Percentiles rank a stretch among this genome's conserved stretches.
phyloP scores from a whole-genome alignment of 805 yeast species.

The Naumovozyma dairenensis region DNA sequence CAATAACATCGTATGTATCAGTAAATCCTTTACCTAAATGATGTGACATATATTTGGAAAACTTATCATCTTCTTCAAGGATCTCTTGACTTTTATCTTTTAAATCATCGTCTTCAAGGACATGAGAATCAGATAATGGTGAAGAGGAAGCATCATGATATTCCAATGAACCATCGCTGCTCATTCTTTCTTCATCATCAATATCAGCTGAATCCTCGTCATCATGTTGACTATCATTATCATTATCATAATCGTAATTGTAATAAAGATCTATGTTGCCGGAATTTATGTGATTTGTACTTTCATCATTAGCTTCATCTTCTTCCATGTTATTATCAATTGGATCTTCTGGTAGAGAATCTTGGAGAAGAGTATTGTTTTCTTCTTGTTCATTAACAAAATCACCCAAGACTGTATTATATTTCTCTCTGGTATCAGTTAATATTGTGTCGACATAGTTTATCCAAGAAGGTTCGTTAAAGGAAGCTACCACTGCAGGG shows the following conservation, averaged over 20 bases:
- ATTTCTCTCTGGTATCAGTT: slow-evolving; percentile 85
- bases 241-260: slow-evolving; percentile 29
- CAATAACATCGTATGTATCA: slow-evolving; percentile 16
- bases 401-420: slow-evolving; percentile 88
- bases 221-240: slow-evolving; percentile 1
- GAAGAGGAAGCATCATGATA: too few species aligned
- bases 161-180: background rate
- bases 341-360: slow-evolving; percentile 18
- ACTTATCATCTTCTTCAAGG: slow-evolving; percentile 12
- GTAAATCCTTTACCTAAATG: slow-evolving; percentile 11
- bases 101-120: background rate
- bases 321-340: slow-evolving; percentile 20
- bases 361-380: slow-evolving; percentile 5
- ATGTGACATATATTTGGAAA: slow-evolving; percentile 19
- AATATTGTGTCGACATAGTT: slow-evolving; percentile 72
- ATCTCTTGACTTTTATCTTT: slow-evolving; percentile 3
- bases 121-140: background rate
- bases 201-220: slow-evolving; percentile 12
- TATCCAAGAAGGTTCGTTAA: slow-evolving; percentile 46
- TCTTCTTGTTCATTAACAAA: slow-evolving; percentile 32
- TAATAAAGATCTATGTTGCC: slow-evolving; percentile 24
- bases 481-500: slow-evolving; percentile 16
- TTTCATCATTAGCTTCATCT: slow-evolving; percentile 22
- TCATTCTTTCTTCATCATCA: slow-evolving; percentile 8
- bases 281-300: slow-evolving; percentile 21